Conservation (phyloP, 2,329 filamentous ascomycete genomes). For the Beauveria sp. region DNA sequence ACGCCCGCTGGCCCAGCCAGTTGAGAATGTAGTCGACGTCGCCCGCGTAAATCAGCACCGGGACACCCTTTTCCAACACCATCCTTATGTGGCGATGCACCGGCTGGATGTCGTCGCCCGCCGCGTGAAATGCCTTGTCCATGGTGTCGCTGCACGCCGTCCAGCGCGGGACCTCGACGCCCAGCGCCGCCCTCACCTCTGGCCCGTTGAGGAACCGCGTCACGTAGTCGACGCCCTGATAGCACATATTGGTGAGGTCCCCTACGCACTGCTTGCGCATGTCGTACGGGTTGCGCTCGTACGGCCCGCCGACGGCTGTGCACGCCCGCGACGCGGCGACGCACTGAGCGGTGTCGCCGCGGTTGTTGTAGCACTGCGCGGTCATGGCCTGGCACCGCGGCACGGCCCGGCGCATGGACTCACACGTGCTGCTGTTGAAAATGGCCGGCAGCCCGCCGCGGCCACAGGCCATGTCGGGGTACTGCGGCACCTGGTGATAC, state of each 20-base stretch:
- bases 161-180: constrained; percentile 80
- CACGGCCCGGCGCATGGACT: constrained; percentile 85
- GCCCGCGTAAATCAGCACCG: constrained; percentile 88
- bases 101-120: constrained; percentile 98
- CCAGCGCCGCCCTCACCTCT: constrained; percentile 77
- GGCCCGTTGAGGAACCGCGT: constrained; percentile 77
- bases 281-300: constrained; percentile 95
- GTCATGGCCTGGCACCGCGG: constrained; percentile 86
- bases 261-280: constrained; percentile 79
- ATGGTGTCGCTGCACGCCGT: constrained; percentile 98
- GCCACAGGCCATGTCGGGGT: constrained; percentile 96
- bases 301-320: constrained; percentile 89
- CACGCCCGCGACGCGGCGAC: constrained; percentile 98
- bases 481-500: constrained; percentile 87
- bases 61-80: constrained; percentile 74
- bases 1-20: constrained; percentile 96
- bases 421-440: constrained; percentile 67
- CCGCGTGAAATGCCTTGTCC: constrained; percentile 96
- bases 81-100: constrained; percentile 85
- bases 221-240: constrained; percentile 83
- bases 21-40: constrained; percentile 91
- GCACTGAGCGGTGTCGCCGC: constrained; percentile 54
- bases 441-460: constrained; percentile 90
- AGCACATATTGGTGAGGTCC: constrained; percentile 70
- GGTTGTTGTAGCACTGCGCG: constrained; percentile 70